Percentiles rank a stretch among this genome's conserved stretches.
These are phyloP conservation scores for Thermoascus crustaceus DNA, from an alignment of 2,329 filamentous ascomycete species.

Conservation along the genomic window DNA sequence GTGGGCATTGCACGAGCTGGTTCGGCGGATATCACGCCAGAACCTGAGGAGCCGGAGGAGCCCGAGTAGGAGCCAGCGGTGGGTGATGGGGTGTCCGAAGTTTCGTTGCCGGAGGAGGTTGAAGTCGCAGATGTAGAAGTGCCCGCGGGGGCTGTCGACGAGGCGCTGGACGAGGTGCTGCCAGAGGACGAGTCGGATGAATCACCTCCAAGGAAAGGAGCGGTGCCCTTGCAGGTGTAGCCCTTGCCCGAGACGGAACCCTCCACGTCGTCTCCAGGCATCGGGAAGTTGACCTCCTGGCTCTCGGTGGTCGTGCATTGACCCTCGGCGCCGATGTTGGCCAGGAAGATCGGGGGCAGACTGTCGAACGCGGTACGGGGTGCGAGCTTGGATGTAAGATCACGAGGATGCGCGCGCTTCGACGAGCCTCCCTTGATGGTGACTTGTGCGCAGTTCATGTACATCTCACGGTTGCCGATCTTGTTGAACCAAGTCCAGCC, in stretches of 20 bases:
- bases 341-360: conserved; percentile 62
- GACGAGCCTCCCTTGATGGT: conserved; percentile 41
- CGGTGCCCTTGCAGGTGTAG: conserved; percentile 24
- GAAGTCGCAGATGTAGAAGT: conserved; percentile 9
- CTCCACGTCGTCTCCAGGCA: conserved; percentile 52
- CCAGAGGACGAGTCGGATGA: conserved; percentile 5
- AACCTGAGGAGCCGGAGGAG: not conserved
- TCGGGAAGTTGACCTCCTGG: conserved; percentile 55
- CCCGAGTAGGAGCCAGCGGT: conserved; percentile 3
- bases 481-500: conserved; percentile 74
- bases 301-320: conserved; percentile 51
- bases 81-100: conserved; percentile 7
- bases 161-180: conserved; percentile 1
- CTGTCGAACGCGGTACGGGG: conserved; percentile 37
- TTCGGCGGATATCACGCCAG: not conserved
- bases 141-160: conserved; percentile 6
- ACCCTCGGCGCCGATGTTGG: conserved; percentile 52
- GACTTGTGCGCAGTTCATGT: conserved; percentile 75
- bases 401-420: conserved; percentile 9
- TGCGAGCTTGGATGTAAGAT: conserved; percentile 4
- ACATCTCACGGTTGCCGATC: conserved; percentile 72
- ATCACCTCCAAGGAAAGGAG: conserved; percentile 21
- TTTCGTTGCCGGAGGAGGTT: conserved; percentile 9
- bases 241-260: conserved; percentile 27
- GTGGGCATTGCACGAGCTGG: conserved; percentile 1